Base-by-base conservation (phyloP, 1,284 basidiomycete genomes). In the Retiboletus flavoniger region DNA sequence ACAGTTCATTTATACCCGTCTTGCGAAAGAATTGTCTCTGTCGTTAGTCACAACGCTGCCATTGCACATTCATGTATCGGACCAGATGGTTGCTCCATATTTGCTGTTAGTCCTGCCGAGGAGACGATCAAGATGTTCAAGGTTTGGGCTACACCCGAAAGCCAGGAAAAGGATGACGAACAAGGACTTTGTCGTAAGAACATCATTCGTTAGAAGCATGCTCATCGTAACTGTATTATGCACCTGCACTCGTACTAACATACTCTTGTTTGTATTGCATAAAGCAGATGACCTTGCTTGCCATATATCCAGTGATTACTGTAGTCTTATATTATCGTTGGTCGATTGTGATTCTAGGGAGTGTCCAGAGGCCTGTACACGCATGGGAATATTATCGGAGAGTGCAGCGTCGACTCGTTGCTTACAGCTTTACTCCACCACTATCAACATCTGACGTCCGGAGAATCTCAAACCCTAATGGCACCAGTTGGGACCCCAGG, bases 1-100 rank as follows among this genome's bases (percentile, higher is more conserved):
- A 74, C 77, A 4, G 82, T 85, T 8, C 80, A 85, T 62, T 72
- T 79, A 6, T 83, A 79, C 59, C 82, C 83, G 0, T 75, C 75
- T 56, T 78, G 68, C 66, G 75, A 48, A 69, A 57, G 59, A 46
- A 56, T 70, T 8, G 69, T 68, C 17, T 72, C 65, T 28, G 70
- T 70, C 36, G 50, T 71, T 39, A 69, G 66, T 24, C 68, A 70
- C 48, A 61, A 46, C 19, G 67, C 66, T 26, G 42, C 60, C 28
- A 67, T 70, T 13, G 63, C 66, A 40, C 68, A 70, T 47, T 70
- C 71, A 31, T 70, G 71, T 58, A 70, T 73, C 29, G 61, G 66
- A 32, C 68, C 71, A 8, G 68, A 70, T 32, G 68, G 68, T 47
- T 71, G 70, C 4, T 69, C 75, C 39, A 70, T 84, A 28, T 73